Percentiles rank a stretch among this genome's conserved stretches.
phyloP scores from a whole-genome alignment of 2,329 filamentous ascomycete genomes.

The Aureobasidium pullulans region DNA sequence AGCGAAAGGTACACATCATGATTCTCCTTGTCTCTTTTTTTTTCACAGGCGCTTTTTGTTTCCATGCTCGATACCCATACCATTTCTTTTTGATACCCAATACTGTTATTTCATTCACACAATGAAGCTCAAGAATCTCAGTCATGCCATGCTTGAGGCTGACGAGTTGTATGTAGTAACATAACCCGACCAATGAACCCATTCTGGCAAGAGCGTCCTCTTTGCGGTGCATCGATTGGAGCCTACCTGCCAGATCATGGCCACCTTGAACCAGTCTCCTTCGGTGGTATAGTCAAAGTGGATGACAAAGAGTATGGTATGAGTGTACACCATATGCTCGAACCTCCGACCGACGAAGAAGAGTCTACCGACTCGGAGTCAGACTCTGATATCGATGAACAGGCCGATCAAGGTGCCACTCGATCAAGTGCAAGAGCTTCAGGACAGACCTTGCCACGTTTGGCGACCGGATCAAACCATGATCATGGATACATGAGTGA shows the following conservation, averaged over 20 bases:
- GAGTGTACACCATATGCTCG: slow-evolving; percentile 95
- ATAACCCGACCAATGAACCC: slow-evolving; percentile 45
- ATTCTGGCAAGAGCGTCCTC: slow-evolving; percentile 68
- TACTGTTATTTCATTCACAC: background rate
- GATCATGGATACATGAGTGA: slow-evolving; percentile 37
- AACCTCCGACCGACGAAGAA: slow-evolving; percentile 51
- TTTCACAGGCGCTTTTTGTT: background rate
- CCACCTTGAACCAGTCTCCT: slow-evolving; percentile 83
- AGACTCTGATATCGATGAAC: slow-evolving; percentile 38
- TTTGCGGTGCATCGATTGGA: slow-evolving; percentile 86
- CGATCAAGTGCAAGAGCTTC: slow-evolving; percentile 16
- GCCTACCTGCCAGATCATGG: slow-evolving; percentile 71
- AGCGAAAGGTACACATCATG: slow-evolving; percentile 17
- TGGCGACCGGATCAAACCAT: slow-evolving; percentile 30
- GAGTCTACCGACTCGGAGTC: slow-evolving; percentile 39
- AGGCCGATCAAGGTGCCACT: slow-evolving; percentile 16
- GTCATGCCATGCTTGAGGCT: slow-evolving; percentile 11
- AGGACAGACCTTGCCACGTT: slow-evolving; percentile 14
- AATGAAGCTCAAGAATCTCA: background rate
- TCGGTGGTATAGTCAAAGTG: slow-evolving; percentile 78
- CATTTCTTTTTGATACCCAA: background rate
- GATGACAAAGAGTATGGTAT: slow-evolving; percentile 77
- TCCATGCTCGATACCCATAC: slow-evolving; percentile 10
- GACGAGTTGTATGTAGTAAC: slow-evolving; percentile 9
- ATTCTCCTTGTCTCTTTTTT: background rate